phyloP scores from a whole-genome alignment of 2,329 filamentous ascomycete genomes.

The Stachybotrys chartarum region DNA sequence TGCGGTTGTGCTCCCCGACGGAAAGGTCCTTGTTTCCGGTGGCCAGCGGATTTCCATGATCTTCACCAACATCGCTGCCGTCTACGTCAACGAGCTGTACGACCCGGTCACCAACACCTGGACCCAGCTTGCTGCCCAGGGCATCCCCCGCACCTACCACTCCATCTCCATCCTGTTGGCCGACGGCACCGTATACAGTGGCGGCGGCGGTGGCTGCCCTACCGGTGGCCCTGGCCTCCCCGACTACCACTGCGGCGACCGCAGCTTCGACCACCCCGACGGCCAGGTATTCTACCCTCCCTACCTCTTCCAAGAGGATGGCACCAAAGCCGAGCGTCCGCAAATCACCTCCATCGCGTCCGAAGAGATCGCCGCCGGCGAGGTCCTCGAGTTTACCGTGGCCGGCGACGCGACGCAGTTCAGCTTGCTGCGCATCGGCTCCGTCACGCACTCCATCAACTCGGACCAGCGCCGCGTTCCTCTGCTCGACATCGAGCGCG shows the following conservation, averaged over 20 bases:
- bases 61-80: slow-evolving; percentile 36
- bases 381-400: slow-evolving; percentile 14
- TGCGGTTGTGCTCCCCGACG: slow-evolving; percentile 36
- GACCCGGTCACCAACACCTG: slow-evolving; percentile 33
- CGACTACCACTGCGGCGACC: slow-evolving; percentile 15
- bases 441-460: slow-evolving; percentile 47
- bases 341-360: slow-evolving; percentile 23
- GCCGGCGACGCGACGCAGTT: slow-evolving; percentile 22
- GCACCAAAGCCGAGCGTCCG: slow-evolving; percentile 32
- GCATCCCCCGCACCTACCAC: slow-evolving; percentile 42
- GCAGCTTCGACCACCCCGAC: slow-evolving; percentile 41
- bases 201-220: slow-evolving; percentile 46
- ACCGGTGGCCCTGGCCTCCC: slow-evolving; percentile 17
- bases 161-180: slow-evolving; percentile 39
- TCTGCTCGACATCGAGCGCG: slow-evolving; percentile 20
- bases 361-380: slow-evolving; percentile 10
- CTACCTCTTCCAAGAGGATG: slow-evolving; percentile 43
- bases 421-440: slow-evolving; percentile 38
- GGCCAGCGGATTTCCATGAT: slow-evolving; percentile 30
- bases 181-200: slow-evolving; percentile 42
- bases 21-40: slow-evolving; percentile 30
- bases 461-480: slow-evolving; percentile 50
- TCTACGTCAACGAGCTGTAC: slow-evolving; percentile 37
- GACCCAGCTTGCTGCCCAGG: slow-evolving; percentile 25
- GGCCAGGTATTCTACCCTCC: slow-evolving; percentile 48